A percentile compares a stretch with the other conserved stretches of the same genome.
Conservation (phyloP, 176 grass and related monocot species). For the Bothriochloa decipiens region DNA sequence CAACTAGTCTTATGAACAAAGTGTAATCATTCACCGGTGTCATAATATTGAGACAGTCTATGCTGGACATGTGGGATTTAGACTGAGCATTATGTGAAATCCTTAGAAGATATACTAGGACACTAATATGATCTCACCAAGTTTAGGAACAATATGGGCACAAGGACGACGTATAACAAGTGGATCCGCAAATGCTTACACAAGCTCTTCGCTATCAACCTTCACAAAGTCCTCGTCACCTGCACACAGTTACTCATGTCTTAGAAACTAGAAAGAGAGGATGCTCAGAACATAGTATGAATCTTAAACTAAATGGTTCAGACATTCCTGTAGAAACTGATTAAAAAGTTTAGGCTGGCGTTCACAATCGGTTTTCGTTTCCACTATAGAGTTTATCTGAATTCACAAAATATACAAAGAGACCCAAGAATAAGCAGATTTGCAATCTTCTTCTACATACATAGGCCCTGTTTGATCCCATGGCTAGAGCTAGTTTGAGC, state of each 20-base stretch:
- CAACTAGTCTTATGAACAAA: background rate
- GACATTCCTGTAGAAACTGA: background rate
- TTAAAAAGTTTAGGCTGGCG: background rate
- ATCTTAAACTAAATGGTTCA: background rate
- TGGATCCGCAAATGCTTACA: slow-evolving; percentile 74
- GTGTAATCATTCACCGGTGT: background rate
- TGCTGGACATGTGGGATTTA: background rate
- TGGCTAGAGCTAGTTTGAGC: too few species aligned
- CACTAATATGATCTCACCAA: slow-evolving; percentile 77
- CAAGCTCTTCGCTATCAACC: slow-evolving; percentile 52
- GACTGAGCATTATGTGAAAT: background rate
- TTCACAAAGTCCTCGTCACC: slow-evolving; percentile 77
- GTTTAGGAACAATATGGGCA: slow-evolving; percentile 80
- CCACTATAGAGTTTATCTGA: background rate
- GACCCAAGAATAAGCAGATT: background rate
- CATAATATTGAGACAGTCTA: background rate
- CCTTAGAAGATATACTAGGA: background rate
- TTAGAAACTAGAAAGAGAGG: too few species aligned
- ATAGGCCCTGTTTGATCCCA: too few species aligned
- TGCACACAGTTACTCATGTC: slow-evolving; percentile 9
- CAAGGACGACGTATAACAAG: slow-evolving; percentile 71
- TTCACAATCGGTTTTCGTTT: background rate
- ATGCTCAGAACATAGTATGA: background rate
- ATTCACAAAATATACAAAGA: background rate
- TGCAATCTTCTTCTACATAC: background rate